These are phyloP conservation scores for Sambucus nigra DNA, from an alignment of 129 eudicot genomes.

Conservation along the genomic window DNA sequence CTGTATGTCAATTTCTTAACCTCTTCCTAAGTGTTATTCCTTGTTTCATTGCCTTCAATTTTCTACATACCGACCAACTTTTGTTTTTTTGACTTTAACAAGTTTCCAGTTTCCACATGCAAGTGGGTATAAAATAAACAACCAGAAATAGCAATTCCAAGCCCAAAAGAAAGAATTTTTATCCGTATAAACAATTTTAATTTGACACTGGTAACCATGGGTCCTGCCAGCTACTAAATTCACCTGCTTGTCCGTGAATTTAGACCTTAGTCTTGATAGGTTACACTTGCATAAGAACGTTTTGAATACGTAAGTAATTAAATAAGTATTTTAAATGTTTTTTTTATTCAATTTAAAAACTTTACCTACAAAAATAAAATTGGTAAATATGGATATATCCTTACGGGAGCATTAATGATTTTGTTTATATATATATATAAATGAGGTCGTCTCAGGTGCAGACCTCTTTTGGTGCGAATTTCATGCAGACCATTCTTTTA, in stretches of 20 bases:
- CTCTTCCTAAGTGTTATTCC: too few species aligned
- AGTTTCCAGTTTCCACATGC: conserved; percentile 13
- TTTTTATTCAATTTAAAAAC: neutral
- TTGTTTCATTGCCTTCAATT: neutral
- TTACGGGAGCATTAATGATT: too few species aligned
- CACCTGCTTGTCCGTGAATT: conserved; percentile 15
- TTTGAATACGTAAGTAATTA: too few species aligned
- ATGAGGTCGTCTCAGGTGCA: too few species aligned
- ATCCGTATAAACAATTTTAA: neutral
- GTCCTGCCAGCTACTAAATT: conserved; percentile 8
- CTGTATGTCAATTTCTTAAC: too few species aligned
- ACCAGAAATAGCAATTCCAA: neutral
- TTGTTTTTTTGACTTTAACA: neutral
- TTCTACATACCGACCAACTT: neutral
- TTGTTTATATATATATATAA: too few species aligned
- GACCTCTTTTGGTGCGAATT: too few species aligned
- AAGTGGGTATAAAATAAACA: conserved; percentile 12
- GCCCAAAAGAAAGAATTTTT: neutral
- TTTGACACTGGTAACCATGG: neutral
- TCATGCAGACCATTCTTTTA: too few species aligned
- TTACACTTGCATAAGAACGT: too few species aligned
- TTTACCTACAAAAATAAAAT: neutral
- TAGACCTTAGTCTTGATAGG: neutral
- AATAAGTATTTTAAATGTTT: neutral
- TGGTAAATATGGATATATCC: neutral